Base-by-base conservation (phyloP, 2,329 filamentous ascomycete genomes). In the Sarocladium brachiariae region DNA sequence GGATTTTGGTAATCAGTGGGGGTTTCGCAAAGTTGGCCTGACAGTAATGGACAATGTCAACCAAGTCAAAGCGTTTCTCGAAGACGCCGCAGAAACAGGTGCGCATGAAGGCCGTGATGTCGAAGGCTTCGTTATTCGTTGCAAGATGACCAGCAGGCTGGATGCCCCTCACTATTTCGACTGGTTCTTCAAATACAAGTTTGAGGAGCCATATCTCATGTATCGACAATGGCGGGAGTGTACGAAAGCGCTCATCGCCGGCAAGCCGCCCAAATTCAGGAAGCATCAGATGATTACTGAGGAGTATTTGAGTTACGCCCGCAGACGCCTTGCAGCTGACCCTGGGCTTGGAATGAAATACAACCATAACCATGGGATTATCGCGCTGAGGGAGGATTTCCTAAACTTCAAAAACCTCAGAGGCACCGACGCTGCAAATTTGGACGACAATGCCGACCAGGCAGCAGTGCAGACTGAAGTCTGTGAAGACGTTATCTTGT, bases 111-210 rank as follows among this genome's bases (percentile, higher is more conserved):
- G 91, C 9, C 86, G 91, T 50, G 92, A 97, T 58, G 92, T 96
- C 0, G 93, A 99, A 68, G 93, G 93, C 3, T 99, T 99, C 59
- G 93, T 99, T 52, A 86, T 99, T 58, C 85, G 93, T 51, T 97
- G 93, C 77, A 88, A 82, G 71, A 83, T 74, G 73, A 72, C 76
- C 14, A 62, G 68, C n/a, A 68, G 81, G 24, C 71, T 73, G 0
- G 70, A 68, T 1, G 63, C 65, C 13, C 66, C 65, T 2, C 77
- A 80, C 1, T 93, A 84, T 65, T 71, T 80, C n/a, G 91, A 99
- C 65, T 99, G 93, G 93, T 99, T 99, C 70, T 99, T 99, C 83
- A 99, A 99, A 70, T 99, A 91, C 80, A 99, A 99, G 71, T 99
- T 99, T 54, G 93, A 99, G 63, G 93, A 99, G 70, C 93, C 93